These are phyloP conservation scores for Sungouiella blattae DNA, from an alignment of 805 yeast genomes.

Conservation along the genomic window DNA sequence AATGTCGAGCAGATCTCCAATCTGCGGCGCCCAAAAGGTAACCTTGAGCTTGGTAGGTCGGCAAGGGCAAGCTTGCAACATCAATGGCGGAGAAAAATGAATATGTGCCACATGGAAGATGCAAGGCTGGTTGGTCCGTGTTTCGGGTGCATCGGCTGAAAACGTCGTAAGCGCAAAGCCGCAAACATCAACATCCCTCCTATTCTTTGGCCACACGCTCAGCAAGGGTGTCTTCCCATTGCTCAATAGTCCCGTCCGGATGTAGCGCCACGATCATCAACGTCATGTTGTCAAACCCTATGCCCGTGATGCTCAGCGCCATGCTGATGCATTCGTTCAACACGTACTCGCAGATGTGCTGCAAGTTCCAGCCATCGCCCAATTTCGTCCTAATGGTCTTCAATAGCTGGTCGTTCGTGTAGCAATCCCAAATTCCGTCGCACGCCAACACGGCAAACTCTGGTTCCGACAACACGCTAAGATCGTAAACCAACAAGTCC, in stretches of 20 bases:
- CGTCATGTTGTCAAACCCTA: conserved; percentile 83
- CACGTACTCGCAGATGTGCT: conserved; percentile 55
- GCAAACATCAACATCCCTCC: no score
- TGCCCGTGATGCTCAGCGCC: conserved; percentile 72
- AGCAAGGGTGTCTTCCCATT: conserved; percentile 59
- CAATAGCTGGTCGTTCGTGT: conserved; percentile 52
- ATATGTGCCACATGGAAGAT: no score
- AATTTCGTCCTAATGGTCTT: conserved; percentile 55
- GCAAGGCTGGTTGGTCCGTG: no score
- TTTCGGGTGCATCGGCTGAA: no score
- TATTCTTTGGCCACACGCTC: conserved; percentile 28
- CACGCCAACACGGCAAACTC: conserved; percentile 43
- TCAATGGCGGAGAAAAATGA: no score
- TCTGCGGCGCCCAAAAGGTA: no score
- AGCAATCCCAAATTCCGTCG: conserved; percentile 49
- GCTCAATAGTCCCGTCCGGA: conserved; percentile 40
- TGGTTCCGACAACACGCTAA: conserved; percentile 20
- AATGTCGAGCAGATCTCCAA: no score
- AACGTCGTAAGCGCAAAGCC: no score
- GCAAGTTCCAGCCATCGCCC: conserved; percentile 53
- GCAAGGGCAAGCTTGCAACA: no score
- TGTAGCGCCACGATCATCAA: conserved; percentile 65
- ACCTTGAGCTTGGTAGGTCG: no score
- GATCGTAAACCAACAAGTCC: conserved; percentile 37
- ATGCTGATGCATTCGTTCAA: conserved; percentile 64